Conservation (phyloP, 208 protist genomes). For the Plasmodiophora brassicae region DNA sequence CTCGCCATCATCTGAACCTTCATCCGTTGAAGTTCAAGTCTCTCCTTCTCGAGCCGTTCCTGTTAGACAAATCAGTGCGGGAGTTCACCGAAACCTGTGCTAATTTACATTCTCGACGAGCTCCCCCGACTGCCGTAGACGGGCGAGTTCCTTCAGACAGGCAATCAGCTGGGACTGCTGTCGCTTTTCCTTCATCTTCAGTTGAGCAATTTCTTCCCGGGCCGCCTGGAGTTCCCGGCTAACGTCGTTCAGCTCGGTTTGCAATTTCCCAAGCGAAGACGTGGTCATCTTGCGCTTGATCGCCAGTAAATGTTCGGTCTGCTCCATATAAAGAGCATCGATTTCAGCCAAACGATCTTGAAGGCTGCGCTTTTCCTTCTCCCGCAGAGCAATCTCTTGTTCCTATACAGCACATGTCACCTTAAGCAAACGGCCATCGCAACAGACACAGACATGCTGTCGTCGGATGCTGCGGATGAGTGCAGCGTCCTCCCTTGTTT, state of each 20-base stretch:
- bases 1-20: neutral
- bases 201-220: neutral
- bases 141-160: neutral
- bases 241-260: neutral
- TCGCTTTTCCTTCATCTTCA: neutral
- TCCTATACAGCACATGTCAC: neutral
- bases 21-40: slow-evolving; percentile 27
- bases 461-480: neutral
- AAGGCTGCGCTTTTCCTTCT: neutral
- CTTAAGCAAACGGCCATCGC: neutral
- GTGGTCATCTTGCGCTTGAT: neutral
- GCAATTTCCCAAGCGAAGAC: neutral
- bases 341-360: neutral
- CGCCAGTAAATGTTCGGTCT: neutral
- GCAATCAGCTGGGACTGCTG: neutral
- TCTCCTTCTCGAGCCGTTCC: slow-evolving; percentile 15
- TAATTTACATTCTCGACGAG: slow-evolving; percentile 27
- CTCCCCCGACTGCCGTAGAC: neutral
- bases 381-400: neutral
- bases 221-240: neutral
- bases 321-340: neutral
- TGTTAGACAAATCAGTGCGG: neutral
- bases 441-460: neutral
- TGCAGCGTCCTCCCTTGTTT: neutral
- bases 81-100: neutral